Evolutionary conservation across 2,329 filamentous ascomycete genomes (phyloP).

Genomic region (Ascochyta koolunga): DNA sequence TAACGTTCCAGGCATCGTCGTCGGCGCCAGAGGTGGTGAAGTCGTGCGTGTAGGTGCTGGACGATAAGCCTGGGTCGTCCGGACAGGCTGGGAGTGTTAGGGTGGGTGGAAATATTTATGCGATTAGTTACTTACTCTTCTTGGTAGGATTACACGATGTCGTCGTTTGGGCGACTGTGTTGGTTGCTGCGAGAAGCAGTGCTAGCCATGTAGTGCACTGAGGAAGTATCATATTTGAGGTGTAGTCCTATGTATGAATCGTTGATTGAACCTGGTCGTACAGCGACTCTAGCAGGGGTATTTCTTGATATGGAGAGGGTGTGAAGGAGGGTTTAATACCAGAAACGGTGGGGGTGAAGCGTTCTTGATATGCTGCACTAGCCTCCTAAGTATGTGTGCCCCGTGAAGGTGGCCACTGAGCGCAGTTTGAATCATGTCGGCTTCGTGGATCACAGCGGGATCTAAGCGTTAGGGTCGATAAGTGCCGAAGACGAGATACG

Average conservation of each 20-base stretch:
- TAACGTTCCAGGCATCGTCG: constrained; percentile 33
- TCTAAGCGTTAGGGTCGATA: neutral
- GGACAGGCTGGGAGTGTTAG: constrained; percentile 39
- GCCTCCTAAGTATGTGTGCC: neutral
- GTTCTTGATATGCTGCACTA: neutral
- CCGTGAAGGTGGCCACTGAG: neutral
- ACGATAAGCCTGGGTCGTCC: constrained; percentile 45
- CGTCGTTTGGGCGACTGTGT: constrained; percentile 47
- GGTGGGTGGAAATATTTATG: neutral
- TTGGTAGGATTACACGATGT: constrained; percentile 49
- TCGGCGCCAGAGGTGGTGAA: constrained; percentile 38
- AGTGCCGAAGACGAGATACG: neutral
- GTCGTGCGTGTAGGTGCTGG: constrained; percentile 49
- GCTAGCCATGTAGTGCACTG: constrained; percentile 2
- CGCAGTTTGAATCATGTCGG: neutral
- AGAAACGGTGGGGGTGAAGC: neutral
- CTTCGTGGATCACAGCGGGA: neutral
- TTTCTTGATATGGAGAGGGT: neutral
- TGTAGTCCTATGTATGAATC: neutral
- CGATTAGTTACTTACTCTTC: constrained; percentile 23
- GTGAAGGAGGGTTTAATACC: neutral
- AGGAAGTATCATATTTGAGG: neutral
- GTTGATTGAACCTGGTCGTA: too few relatives aligned
- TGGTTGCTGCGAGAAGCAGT: constrained; percentile 7
- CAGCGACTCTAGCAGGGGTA: too few relatives aligned